Base-by-base conservation (phyloP, 768 basidiomycete genomes). In the Russula lepida region DNA sequence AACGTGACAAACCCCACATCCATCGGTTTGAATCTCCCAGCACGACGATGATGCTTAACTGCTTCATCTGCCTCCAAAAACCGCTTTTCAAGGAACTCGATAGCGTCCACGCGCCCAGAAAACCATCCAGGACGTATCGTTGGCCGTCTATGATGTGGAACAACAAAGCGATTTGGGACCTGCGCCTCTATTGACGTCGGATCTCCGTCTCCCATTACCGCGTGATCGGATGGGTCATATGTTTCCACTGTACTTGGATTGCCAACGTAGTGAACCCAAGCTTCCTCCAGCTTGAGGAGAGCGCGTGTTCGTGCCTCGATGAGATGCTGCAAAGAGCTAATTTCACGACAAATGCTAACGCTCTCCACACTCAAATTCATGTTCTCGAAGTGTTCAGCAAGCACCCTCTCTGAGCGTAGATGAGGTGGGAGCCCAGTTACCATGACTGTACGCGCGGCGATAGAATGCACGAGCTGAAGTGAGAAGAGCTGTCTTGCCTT, bases 1-100 rank as follows among this genome's bases (percentile, higher is more conserved):
- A 99, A 98, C 0, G 97, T 98, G 21, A 98, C 89, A 69, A 98
- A 99, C 0, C 93, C 97, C 32, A 84, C 82, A 48, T 86, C 84
- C 1, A 91, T 92, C 2, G 93, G 80, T 66, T 81, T 85, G 71
- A 92, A 95, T 68, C 82, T 87, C 19, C 89, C 90, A 4, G 73
- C 74, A 66, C 79, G 77, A 48, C 95, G 77, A 69, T 85, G 79
- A 69, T 81, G 84, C 72, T 84, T 85, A 4, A 98, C 92, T 17
- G 81, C 77, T 51, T 94, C 91, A 70, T 98, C 93, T 2, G 88
- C 86, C 55, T 85, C 83, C 62, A 80, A 78, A 75, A 94, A 99
- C 66, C 80, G 78, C 21, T 78, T 78, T 66, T 95, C 92, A 59
- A 95, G 83, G 70, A 87, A 88, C 66, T 97, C 92, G 43, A 99